phyloP scores from a whole-genome alignment of 2,329 filamentous ascomycete species.

The Tympanopsis confertula region DNA sequence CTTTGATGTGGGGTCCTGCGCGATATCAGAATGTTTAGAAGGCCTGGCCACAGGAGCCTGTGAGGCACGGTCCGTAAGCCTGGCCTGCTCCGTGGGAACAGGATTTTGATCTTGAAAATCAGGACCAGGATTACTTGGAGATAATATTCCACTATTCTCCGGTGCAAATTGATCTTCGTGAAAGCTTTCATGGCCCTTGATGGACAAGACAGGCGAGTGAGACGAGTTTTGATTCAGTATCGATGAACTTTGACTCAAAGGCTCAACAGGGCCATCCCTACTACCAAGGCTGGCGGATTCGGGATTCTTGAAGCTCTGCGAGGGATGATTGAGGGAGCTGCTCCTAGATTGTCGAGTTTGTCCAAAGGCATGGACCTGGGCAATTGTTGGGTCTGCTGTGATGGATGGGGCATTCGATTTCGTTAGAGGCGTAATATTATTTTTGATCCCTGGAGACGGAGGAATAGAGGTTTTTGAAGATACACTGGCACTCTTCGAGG shows the following conservation, averaged over 20 bases:
- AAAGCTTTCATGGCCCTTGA: not conserved
- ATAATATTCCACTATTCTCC: too few species aligned
- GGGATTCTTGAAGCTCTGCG: not conserved
- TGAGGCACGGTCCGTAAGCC: too few species aligned
- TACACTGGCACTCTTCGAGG: constrained; percentile 24
- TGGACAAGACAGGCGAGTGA: not conserved
- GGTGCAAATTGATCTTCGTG: not conserved
- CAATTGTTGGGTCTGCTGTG: constrained; percentile 6
- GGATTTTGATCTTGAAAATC: too few species aligned
- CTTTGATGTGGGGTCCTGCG: too few species aligned
- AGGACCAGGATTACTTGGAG: too few species aligned
- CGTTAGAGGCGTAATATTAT: not conserved
- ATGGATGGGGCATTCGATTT: constrained; percentile 8
- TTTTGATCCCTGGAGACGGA: constrained; percentile 25
- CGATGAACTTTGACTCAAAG: not conserved
- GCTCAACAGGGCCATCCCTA: not conserved
- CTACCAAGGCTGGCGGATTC: not conserved
- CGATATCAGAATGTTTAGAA: too few species aligned
- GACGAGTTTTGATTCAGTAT: too few species aligned
- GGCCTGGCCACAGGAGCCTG: too few species aligned
- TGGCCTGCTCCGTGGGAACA: too few species aligned
- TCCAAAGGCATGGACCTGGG: not conserved
- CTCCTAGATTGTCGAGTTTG: not conserved
- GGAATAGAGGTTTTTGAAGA: constrained; percentile 27
- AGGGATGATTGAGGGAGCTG: not conserved